phyloP scores from a whole-genome alignment of 306 rosid species.

The Trifolium pratense region DNA sequence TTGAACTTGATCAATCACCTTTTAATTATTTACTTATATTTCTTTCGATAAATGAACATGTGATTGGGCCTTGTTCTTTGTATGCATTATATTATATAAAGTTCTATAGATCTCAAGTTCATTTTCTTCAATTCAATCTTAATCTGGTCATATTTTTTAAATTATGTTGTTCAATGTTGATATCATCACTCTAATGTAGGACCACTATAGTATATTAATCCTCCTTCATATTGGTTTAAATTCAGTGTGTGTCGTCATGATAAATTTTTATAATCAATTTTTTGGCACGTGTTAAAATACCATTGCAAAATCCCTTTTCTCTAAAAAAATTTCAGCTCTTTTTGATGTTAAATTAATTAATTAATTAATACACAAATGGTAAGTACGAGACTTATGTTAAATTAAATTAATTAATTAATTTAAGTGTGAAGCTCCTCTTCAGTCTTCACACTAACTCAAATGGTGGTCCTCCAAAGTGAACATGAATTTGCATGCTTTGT shows the following conservation, averaged over 20 bases:
- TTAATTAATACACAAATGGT: constrained; percentile 24
- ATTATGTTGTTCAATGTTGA: constrained; percentile 21
- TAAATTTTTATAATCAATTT: neutral
- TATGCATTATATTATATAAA: neutral
- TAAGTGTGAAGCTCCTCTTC: neutral
- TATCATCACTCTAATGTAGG: constrained; percentile 39
- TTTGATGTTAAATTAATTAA: constrained; percentile 6
- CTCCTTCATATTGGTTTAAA: constrained; percentile 7
- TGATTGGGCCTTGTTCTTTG: constrained; percentile 20
- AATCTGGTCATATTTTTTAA: neutral
- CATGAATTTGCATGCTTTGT: neutral
- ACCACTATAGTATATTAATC: constrained; percentile 33
- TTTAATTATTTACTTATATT: constrained; percentile 38
- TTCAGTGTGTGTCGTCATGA: neutral
- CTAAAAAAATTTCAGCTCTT: neutral
- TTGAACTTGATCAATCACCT: constrained; percentile 49
- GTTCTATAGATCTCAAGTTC: constrained; percentile 28
- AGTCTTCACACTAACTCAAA: constrained; percentile 1
- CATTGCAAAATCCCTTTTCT: constrained; percentile 22
- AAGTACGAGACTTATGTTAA: constrained; percentile 1
- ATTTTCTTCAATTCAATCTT: constrained; percentile 13
- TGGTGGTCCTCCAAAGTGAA: neutral
- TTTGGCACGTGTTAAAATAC: constrained; percentile 39
- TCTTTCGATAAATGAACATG: constrained; percentile 50
- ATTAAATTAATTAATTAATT: neutral